Base-by-base conservation (phyloP, 2,329 filamentous ascomycete species). In the Westerdykella sp. region DNA sequence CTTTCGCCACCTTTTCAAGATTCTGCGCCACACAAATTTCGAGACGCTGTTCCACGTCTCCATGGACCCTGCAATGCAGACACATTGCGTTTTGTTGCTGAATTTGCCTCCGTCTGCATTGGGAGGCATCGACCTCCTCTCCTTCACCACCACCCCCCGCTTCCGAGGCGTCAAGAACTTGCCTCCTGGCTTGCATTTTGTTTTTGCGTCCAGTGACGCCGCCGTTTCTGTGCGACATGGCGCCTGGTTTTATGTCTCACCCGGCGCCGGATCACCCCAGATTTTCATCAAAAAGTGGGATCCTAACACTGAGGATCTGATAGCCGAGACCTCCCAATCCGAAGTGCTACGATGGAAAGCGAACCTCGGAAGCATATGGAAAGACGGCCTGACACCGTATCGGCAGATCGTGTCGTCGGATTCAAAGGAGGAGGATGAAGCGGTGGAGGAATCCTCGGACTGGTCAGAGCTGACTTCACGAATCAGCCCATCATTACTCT, bases 121-220 rank as follows among this genome's bases (percentile, higher is more conserved):
- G 12, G 74, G 76, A 50, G 80, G 75, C 47, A 74, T 79, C 56
- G 65, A 78, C 58, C 51, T 77, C 39, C 71, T 83, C 39, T 79
- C 79, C 37, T 83, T 84, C 63, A 81, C 78, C 13, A 77, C 78
- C 4, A 78, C 79, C 10, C 69, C 77, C 10, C 74, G 76, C 41
- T 83, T 84, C 62, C 72, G 73, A 44, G 80, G 80, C 22, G 74
- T 84, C 53, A 79, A 76, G 48, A 73, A 78, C 49, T 54, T 84
- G 4, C 77, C 79, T 0, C 54, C 67, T 2, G 80, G 80, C 35
- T 72, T 75, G 56, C 80, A 83, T 56, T 82, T 83, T 50, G 62
- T 81, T 14, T 84, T 82, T 57, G 77, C 74, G 0, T 75, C 78
- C 18, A 73, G 75, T 15, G 79, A 77, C 43, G 71, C 73, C 39